These are phyloP conservation scores for Schizothecium vesticola DNA, from an alignment of 495 filamentous ascomycete genomes.

Conservation along the genomic window DNA sequence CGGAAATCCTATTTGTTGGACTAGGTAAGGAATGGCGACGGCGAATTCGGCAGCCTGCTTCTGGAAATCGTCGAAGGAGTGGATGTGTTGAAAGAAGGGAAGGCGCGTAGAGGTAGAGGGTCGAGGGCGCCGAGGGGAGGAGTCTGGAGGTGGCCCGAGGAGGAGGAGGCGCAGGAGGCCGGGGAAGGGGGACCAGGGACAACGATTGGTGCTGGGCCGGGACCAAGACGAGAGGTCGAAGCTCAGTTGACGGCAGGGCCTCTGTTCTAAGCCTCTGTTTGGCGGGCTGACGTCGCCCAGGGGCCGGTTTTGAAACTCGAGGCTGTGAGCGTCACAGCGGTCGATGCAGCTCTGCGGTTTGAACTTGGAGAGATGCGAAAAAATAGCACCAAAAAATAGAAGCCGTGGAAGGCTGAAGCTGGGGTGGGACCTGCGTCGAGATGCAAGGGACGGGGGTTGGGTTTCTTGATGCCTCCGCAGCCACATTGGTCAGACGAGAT, in stretches of 20 bases:
- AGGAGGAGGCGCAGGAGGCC: not conserved
- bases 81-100: not conserved
- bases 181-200: conserved; percentile 3
- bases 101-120: not conserved
- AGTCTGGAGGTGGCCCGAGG: not conserved
- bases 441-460: conserved; percentile 6
- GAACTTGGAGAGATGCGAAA: not conserved
- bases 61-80: not conserved
- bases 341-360: not conserved
- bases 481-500: not conserved
- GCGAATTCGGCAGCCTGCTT: not conserved
- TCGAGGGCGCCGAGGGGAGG: not conserved
- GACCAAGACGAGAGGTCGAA: not conserved
- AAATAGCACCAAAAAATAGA: not conserved
- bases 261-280: conserved; percentile 1
- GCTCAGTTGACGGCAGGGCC: not conserved
- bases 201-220: not conserved
- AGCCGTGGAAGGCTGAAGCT: not conserved
- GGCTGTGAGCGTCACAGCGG: not conserved
- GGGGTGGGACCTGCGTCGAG: not conserved
- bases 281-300: not conserved
- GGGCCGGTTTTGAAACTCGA: not conserved
- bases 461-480: not conserved
- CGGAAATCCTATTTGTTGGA: not conserved
- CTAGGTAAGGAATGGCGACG: not conserved